Evolutionary conservation across 495 filamentous ascomycete genomes (phyloP).

Genomic region (Barbatosphaeria neglecta): DNA sequence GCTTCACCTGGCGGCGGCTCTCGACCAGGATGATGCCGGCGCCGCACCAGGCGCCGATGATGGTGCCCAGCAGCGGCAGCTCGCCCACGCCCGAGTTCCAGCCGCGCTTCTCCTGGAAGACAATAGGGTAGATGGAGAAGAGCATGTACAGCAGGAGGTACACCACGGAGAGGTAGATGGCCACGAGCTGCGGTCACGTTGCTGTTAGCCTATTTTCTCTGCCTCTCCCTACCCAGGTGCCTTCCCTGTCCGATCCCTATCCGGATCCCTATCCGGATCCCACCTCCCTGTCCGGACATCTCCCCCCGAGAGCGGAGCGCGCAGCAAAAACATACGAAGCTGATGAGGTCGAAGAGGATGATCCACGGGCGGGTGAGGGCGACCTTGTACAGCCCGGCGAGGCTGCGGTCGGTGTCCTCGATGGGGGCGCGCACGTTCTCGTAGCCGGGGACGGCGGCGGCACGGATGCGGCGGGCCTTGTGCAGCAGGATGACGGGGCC

Average conservation of each 20-base stretch:
- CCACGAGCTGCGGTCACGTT: slow-evolving; percentile 10
- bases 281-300: no score
- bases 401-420: slow-evolving; percentile 25
- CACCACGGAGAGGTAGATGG: slow-evolving; percentile 40
- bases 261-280: no score
- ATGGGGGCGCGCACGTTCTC: slow-evolving; percentile 34
- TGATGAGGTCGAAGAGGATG: slow-evolving; percentile 31
- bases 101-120: slow-evolving; percentile 40
- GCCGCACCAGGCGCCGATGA: slow-evolving; percentile 27
- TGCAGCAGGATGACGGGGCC: slow-evolving; percentile 44
- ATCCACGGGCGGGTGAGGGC: slow-evolving; percentile 36
- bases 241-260: no score
- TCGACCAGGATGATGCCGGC: slow-evolving; percentile 25
- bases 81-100: slow-evolving; percentile 44
- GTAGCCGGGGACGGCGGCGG: slow-evolving; percentile 25
- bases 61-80: slow-evolving; percentile 33
- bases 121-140: slow-evolving; percentile 38
- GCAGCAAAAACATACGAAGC: slow-evolving; percentile 14
- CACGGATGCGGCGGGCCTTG: slow-evolving; percentile 42
- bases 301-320: neutral
- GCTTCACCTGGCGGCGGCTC: slow-evolving; percentile 11
- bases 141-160: slow-evolving; percentile 45
- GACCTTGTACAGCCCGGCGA: slow-evolving; percentile 36
- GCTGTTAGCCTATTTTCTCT: neutral
- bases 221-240: no score